These are phyloP conservation scores for Rhizophora mangle DNA, from an alignment of 345 rosid species.

Conservation along the genomic window DNA sequence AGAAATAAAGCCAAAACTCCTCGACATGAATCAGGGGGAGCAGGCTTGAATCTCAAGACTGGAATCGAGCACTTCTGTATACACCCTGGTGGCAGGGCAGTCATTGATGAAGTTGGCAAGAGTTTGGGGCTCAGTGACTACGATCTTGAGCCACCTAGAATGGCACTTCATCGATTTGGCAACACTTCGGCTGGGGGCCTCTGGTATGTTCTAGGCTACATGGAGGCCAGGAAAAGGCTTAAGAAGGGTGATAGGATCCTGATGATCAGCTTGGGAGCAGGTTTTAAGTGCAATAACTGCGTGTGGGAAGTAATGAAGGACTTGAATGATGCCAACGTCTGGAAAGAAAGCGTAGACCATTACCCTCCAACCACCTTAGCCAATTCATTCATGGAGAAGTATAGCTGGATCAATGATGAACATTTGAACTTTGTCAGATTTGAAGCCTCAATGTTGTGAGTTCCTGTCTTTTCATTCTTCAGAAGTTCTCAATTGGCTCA, in stretches of 20 bases:
- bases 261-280: constrained; percentile 31
- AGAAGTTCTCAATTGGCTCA: background rate
- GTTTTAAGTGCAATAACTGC: constrained; percentile 32
- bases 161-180: constrained; percentile 31
- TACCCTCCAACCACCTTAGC: constrained; percentile 18
- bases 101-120: constrained; percentile 23
- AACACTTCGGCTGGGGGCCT: constrained; percentile 31
- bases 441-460: background rate
- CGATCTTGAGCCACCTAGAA: constrained; percentile 30
- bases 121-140: constrained; percentile 15
- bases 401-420: constrained; percentile 23
- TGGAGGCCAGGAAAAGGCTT: constrained; percentile 32
- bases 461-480: background rate
- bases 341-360: constrained; percentile 13
- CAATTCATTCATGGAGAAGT: constrained; percentile 15
- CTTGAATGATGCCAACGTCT: constrained; percentile 17
- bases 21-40: background rate
- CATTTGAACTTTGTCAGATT: constrained; percentile 10
- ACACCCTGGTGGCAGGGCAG: constrained; percentile 28
- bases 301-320: constrained; percentile 25
- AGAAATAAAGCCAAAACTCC: background rate
- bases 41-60: constrained; percentile 18
- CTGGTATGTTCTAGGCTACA: constrained; percentile 29
- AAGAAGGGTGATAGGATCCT: constrained; percentile 24
- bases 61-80: constrained; percentile 30